These are phyloP conservation scores for Endogone sp. DNA, from an alignment of 192 early-diverging fungal genomes.

Conservation along the genomic window DNA sequence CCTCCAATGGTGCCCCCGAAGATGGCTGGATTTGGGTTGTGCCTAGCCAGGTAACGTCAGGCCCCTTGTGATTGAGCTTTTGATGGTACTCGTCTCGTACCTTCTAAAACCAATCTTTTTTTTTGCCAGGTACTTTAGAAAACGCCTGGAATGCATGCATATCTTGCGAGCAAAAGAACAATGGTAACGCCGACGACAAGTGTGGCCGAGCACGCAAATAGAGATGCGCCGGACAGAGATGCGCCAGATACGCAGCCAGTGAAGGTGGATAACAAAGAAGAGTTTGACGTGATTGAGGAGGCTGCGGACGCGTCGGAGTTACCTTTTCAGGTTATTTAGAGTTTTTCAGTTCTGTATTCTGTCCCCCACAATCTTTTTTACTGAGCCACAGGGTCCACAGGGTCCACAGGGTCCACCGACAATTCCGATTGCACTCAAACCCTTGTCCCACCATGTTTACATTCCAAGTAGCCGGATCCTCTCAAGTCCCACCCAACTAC, in stretches of 20 bases:
- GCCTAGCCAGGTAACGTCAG: background rate
- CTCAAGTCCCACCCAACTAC: background rate
- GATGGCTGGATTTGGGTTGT: background rate
- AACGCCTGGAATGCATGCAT: background rate
- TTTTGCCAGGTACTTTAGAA: background rate
- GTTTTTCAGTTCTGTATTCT: too few relatives aligned
- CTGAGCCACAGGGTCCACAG: too few relatives aligned
- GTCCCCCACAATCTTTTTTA: too few relatives aligned
- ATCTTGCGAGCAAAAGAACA: background rate
- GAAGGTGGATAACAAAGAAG: constrained; percentile 7
- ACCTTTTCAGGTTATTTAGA: too few relatives aligned
- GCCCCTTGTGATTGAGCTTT: background rate
- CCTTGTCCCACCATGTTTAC: too few relatives aligned
- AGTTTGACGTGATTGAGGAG: background rate
- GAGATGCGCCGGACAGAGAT: background rate
- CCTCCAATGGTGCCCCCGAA: background rate
- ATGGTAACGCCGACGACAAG: background rate
- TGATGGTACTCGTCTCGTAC: background rate
- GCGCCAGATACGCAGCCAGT: background rate
- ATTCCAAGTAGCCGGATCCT: too few relatives aligned
- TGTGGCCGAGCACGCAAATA: background rate
- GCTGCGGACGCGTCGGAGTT: background rate
- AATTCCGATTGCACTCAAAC: too few relatives aligned
- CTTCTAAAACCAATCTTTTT: background rate
- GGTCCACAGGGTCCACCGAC: too few relatives aligned